Conservation (phyloP, 108 stramenopile species). For the Licmophora abbreviata region DNA sequence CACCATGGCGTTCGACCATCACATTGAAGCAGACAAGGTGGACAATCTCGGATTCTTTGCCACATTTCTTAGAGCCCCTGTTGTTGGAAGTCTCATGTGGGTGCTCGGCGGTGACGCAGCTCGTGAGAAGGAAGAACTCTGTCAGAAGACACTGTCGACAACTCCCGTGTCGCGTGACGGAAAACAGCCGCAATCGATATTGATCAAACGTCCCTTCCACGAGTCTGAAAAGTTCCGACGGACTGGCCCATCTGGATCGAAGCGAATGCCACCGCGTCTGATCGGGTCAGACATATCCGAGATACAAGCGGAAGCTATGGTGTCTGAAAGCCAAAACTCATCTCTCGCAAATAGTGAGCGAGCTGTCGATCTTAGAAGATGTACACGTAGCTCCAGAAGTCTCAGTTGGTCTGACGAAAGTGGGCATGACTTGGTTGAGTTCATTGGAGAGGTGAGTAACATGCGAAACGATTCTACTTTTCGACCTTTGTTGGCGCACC, state of each 20-base stretch:
- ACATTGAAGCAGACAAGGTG: slow-evolving; percentile 58
- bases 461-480: slow-evolving; percentile 10
- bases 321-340: not conserved
- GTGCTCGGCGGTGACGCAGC: slow-evolving; percentile 42
- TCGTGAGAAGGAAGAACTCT: slow-evolving; percentile 14
- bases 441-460: slow-evolving; percentile 51
- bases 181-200: not conserved
- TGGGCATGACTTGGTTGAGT: slow-evolving; percentile 57
- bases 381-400: no score
- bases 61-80: slow-evolving; percentile 47
- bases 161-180: not conserved
- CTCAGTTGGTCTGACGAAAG: slow-evolving; percentile 73
- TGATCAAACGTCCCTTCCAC: slow-evolving; percentile 3
- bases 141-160: slow-evolving; percentile 8
- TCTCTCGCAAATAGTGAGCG: slow-evolving; percentile 1
- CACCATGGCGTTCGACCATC: slow-evolving; percentile 74
- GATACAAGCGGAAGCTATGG: not conserved
- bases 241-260: no score
- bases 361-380: no score
- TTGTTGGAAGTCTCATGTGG: slow-evolving; percentile 42
- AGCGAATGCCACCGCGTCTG: slow-evolving; percentile 1
- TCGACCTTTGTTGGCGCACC: not conserved
- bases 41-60: slow-evolving; percentile 59
- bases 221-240: slow-evolving; percentile 7
- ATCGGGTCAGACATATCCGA: slow-evolving; percentile 6